These are phyloP conservation scores for Suillus clintonianus DNA, from an alignment of 768 basidiomycete genomes.

Conservation along the genomic window DNA sequence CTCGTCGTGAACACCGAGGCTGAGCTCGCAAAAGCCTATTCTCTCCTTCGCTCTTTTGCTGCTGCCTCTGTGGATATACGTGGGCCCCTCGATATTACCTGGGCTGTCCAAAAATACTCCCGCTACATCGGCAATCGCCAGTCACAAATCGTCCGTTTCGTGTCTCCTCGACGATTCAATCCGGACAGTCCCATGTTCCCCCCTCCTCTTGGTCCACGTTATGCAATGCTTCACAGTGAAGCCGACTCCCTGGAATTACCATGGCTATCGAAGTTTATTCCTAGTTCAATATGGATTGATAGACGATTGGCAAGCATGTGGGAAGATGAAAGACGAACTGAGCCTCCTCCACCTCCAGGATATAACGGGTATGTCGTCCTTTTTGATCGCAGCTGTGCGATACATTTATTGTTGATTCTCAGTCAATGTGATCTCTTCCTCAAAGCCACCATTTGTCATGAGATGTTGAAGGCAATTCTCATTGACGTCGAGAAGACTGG, in stretches of 20 bases:
- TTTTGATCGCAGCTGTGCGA: background rate
- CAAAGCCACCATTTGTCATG: background rate
- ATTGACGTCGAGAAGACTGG: background rate
- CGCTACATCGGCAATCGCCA: background rate
- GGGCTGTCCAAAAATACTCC: background rate
- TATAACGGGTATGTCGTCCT: background rate
- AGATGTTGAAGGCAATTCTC: background rate
- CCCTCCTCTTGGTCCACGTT: background rate
- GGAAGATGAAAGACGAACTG: background rate
- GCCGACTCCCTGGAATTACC: background rate
- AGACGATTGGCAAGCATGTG: background rate
- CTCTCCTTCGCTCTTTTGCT: background rate
- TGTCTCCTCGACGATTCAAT: background rate
- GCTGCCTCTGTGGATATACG: background rate
- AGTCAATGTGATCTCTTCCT: background rate
- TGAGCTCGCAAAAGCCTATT: background rate
- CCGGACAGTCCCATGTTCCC: background rate
- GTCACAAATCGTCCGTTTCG: background rate
- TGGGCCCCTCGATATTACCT: background rate
- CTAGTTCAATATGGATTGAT: background rate
- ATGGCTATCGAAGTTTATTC: background rate
- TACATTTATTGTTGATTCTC: background rate
- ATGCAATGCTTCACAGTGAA: background rate
- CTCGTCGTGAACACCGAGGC: background rate
- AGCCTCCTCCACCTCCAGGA: background rate